A percentile compares a stretch with the other conserved stretches of the same genome.
These are phyloP conservation scores for Coemansia sp. DNA, from an alignment of 192 early-diverging fungal species.

Conservation along the genomic window DNA sequence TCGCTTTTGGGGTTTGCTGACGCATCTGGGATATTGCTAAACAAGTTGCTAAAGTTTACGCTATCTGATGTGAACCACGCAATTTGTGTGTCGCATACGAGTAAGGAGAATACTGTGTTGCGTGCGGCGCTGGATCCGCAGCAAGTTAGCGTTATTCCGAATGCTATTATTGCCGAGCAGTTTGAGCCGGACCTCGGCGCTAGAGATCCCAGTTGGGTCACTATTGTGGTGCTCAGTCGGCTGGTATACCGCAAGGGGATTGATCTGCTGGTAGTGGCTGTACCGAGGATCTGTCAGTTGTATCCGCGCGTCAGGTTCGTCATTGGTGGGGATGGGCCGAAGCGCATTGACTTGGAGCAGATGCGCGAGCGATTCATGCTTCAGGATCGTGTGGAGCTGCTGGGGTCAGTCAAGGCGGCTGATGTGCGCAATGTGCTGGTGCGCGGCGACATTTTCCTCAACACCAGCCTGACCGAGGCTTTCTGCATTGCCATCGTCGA, in stretches of 20 bases:
- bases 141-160: conserved; percentile 94
- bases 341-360: conserved; percentile 94
- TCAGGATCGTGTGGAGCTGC: conserved; percentile 88
- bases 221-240: conserved; percentile 90
- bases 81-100: conserved; percentile 98
- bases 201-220: conserved; percentile 78
- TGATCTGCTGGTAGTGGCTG: conserved; percentile 86
- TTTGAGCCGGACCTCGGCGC: conserved; percentile 78
- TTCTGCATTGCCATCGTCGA: conserved; percentile 99
- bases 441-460: conserved; percentile 94
- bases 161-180: conserved; percentile 93
- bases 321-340: conserved; percentile 97
- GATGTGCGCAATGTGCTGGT: conserved; percentile 85
- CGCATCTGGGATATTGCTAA: conserved; percentile 86
- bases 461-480: conserved; percentile 96
- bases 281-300: conserved; percentile 86
- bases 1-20: conserved; percentile 97
- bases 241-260: conserved; percentile 95
- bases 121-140: conserved; percentile 86
- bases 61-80: conserved; percentile 96
- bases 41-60: conserved; percentile 97
- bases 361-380: conserved; percentile 93
- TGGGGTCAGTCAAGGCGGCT: conserved; percentile 81
- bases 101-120: conserved; percentile 98
- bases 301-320: conserved; percentile 84